Conservation (phyloP, 495 filamentous ascomycete genomes). For the Penicillium lividum region DNA sequence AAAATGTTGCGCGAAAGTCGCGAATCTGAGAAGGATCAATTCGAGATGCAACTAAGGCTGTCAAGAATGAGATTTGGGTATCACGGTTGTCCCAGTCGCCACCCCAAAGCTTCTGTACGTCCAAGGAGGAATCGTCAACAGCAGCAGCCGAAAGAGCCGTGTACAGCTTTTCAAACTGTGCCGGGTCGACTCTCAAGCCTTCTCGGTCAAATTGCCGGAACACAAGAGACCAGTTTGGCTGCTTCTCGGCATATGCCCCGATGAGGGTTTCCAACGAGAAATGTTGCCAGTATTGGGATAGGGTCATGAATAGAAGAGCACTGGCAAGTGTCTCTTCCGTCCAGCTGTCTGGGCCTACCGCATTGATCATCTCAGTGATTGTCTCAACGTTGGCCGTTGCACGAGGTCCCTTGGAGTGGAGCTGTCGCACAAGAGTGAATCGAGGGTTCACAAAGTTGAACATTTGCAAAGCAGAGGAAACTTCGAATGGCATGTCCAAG, state of each 20-base stretch:
- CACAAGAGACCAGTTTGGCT: conserved; percentile 79
- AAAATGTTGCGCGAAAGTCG: conserved; percentile 74
- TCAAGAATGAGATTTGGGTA: conserved; percentile 87
- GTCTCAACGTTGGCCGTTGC: conserved; percentile 55
- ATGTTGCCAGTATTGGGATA: conserved; percentile 61
- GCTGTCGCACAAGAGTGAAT: conserved; percentile 69
- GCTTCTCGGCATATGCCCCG: conserved; percentile 55
- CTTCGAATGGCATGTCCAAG: conserved; percentile 64
- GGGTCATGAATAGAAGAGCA: conserved; percentile 79
- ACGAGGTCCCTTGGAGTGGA: conserved; percentile 72
- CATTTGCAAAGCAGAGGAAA: conserved; percentile 73
- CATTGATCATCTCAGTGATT: conserved; percentile 62
- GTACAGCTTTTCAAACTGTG: conserved; percentile 80
- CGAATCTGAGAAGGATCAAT: conserved; percentile 83
- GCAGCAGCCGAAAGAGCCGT: conserved; percentile 65
- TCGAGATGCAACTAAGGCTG: conserved; percentile 74
- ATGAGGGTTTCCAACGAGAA: conserved; percentile 78
- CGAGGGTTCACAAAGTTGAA: conserved; percentile 65
- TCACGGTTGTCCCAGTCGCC: conserved; percentile 83
- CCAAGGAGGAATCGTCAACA: conserved; percentile 58
- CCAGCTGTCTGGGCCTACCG: conserved; percentile 66
- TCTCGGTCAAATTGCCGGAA: conserved; percentile 82
- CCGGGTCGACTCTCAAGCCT: conserved; percentile 67
- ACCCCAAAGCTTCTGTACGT: conserved; percentile 88
- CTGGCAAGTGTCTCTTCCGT: conserved; percentile 79